Evolutionary conservation across 495 filamentous ascomycete genomes (phyloP).

Genomic region (Amorphotheca resinae): DNA sequence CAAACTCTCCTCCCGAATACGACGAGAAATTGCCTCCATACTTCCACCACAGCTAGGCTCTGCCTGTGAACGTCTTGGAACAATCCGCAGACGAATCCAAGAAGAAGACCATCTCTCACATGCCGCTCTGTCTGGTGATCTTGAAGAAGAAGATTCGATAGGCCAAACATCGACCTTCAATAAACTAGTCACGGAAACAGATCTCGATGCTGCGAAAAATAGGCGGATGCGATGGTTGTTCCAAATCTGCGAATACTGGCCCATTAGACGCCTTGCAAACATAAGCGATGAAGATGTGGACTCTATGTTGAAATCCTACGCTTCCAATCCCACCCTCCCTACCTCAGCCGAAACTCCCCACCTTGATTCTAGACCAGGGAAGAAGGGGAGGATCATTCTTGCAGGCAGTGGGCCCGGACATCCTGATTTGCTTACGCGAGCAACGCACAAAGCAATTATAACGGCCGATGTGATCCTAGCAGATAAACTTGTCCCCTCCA

Average conservation of each 20-base stretch:
- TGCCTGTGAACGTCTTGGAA: constrained; percentile 68
- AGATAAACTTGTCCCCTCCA: constrained; percentile 88
- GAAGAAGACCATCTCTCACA: constrained; percentile 58
- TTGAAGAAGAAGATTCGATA: constrained; percentile 66
- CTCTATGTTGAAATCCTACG: constrained; percentile 56
- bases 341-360: constrained; percentile 3
- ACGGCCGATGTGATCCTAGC: constrained; percentile 79
- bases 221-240: constrained; percentile 84
- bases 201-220: constrained; percentile 60
- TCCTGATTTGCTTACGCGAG: constrained; percentile 79
- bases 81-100: constrained; percentile 62
- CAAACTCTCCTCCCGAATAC: constrained; percentile 83
- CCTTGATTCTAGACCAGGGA: constrained; percentile 7
- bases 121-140: constrained; percentile 24
- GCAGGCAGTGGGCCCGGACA: constrained; percentile 91
- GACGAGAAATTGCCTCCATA: constrained; percentile 69
- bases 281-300: constrained; percentile 73
- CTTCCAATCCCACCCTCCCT: constrained; percentile 9
- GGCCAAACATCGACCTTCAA: constrained; percentile 89
- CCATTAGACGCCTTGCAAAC: constrained; percentile 63
- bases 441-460: constrained; percentile 77
- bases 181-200: constrained; percentile 58
- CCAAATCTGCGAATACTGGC: constrained; percentile 99
- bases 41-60: constrained; percentile 73
- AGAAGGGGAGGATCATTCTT: constrained; percentile 62